Evolutionary conservation across 2,329 filamentous ascomycete species (phyloP), one percentile per base, ranked within the genome.

Genomic region (Monosporascus sp.): DNA sequence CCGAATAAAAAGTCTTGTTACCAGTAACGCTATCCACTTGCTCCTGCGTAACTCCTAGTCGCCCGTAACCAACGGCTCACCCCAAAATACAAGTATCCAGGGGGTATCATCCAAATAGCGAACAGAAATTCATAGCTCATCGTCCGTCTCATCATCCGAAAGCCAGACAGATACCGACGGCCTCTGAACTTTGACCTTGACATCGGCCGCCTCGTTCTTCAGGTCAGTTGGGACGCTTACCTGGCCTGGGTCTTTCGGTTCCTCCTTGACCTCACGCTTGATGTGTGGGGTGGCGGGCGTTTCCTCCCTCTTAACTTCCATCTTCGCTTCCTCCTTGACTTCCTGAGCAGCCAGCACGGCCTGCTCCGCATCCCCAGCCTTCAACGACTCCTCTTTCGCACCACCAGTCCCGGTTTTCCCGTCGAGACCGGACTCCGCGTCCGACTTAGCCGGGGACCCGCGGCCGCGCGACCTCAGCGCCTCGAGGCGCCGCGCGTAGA

Each of bases 401-500:
- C 5, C 48, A 48, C 22, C 35, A 7, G 24, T 7, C 14, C n/a
- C 43, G 43, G 22, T n/a, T 24, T 49, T 50, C 17, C 37, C 22
- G 9, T 51, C 22, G 15, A 43, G 28, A 24, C 51, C 49, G 17
- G 37, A 24, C 18, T 56, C 51, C 7, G 37, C 45, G 20, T 57
- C 54, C 5, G 38, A 15, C 24, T 48, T 44, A 9, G 41, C 46
- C 31, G 9, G 11, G 31, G 31, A 2, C 31, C 4, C 31, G 11
- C 31, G 58, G 24, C 65, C 65, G 26, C 65, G 48, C 37, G 65
- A 63, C 41, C 66, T 64, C 24, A 85, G 51, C 60, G 74, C 74
- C 55, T 79, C 78, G 65, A 84, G 79, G 58, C 92, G 78, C 60
- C 77, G 78, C 57, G 76, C 73, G 74, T 97, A 97, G 70, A 96